A percentile compares a stretch with the other conserved stretches of the same genome.
These are phyloP conservation scores for Exophiala mesophila DNA, from an alignment of 2,329 filamentous ascomycete species.

Conservation along the genomic window DNA sequence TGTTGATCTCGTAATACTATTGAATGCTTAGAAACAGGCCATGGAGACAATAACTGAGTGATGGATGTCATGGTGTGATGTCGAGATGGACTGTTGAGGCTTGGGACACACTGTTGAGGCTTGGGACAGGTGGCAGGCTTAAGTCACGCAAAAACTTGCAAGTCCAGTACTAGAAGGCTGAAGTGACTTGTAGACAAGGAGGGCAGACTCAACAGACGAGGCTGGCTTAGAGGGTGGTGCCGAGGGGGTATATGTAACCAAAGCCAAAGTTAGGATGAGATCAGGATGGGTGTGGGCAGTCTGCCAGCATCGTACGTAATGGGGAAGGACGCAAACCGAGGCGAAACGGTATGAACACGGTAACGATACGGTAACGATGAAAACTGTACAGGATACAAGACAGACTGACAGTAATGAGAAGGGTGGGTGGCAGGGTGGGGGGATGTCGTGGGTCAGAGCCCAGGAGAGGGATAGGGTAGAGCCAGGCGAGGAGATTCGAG, in stretches of 20 bases:
- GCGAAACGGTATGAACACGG: not conserved
- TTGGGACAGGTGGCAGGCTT: conserved; percentile 5
- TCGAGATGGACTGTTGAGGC: not conserved
- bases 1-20: conserved; percentile 28
- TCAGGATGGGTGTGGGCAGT: not conserved
- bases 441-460: not conserved
- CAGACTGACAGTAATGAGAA: not conserved
- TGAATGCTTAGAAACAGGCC: conserved; percentile 26
- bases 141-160: no score
- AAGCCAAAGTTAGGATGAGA: not conserved
- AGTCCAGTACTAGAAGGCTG: no score
- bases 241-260: conserved; percentile 23
- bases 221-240: conserved; percentile 12
- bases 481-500: not conserved
- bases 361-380: not conserved
- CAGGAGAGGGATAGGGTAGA: not conserved
- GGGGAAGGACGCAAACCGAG: not conserved
- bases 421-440: not conserved
- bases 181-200: conserved; percentile 7
- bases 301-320: not conserved
- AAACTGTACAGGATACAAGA: not conserved
- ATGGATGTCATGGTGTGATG: conserved; percentile 26
- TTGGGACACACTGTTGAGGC: not conserved
- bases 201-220: conserved; percentile 13
- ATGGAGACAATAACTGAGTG: conserved; percentile 27